Conservation (phyloP, 805 yeast species). For the Yamadazyma paraphyllophila region DNA sequence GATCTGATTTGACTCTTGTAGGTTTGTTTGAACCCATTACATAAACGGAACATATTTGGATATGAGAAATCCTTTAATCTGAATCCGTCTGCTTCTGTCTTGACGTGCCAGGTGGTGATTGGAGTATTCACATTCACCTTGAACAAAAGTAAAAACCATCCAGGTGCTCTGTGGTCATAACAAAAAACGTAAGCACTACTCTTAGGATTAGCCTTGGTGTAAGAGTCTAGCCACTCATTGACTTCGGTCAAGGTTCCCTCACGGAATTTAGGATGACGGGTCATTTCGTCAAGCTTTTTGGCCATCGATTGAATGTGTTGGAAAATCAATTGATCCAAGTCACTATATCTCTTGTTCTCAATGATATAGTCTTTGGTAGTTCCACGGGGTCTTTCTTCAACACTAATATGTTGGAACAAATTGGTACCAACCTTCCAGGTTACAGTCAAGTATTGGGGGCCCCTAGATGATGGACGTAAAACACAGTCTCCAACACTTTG, state of each 20-base stretch:
- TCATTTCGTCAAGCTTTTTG: constrained; percentile 78
- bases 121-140: constrained; percentile 71
- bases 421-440: constrained; percentile 96
- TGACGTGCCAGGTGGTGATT: constrained; percentile 84
- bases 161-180: constrained; percentile 86
- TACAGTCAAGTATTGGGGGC: constrained; percentile 81
- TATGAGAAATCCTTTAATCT: constrained; percentile 75
- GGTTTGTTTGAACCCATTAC: constrained; percentile 90
- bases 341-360: constrained; percentile 70
- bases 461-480: constrained; percentile 90
- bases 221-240: constrained; percentile 81
- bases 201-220: constrained; percentile 86
- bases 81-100: constrained; percentile 85
- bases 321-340: constrained; percentile 89
- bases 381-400: constrained; percentile 69
- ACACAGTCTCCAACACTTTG: constrained; percentile 88
- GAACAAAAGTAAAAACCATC: constrained; percentile 87
- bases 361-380: constrained; percentile 61
- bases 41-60: constrained; percentile 83
- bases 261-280: constrained; percentile 83
- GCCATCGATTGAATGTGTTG: constrained; percentile 84
- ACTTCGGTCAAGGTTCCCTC: constrained; percentile 78
- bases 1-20: constrained; percentile 25
- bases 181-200: constrained; percentile 90
- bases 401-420: constrained; percentile 87